Evolutionary conservation across 1,139 yeast species (phyloP).

Genomic region (Pichia sp.): DNA sequence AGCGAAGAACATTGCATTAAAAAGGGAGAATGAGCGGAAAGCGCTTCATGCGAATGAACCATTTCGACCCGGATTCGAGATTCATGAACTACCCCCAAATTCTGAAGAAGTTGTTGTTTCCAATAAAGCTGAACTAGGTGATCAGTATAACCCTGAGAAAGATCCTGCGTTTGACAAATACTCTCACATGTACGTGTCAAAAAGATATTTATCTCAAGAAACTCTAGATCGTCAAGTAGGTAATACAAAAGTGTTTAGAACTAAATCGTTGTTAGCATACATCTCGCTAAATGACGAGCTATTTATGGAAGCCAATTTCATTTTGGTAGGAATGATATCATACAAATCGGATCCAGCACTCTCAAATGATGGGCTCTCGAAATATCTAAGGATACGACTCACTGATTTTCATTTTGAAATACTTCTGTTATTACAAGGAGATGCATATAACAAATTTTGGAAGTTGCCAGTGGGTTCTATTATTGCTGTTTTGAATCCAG

Average conservation of each 20-base stretch:
- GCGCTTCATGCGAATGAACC: not conserved
- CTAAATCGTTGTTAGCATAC: conserved; percentile 57
- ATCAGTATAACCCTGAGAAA: conserved; percentile 5
- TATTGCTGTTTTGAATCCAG: conserved; percentile 72
- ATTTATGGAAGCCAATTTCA: conserved; percentile 71
- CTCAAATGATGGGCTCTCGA: conserved; percentile 41
- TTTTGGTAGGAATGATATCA: conserved; percentile 62
- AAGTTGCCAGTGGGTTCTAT: conserved; percentile 71
- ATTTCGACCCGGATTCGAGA: conserved; percentile 6
- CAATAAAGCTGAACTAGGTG: not conserved
- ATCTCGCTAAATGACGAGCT: conserved; percentile 41
- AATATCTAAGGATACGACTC: conserved; percentile 57
- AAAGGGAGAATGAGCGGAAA: conserved; percentile 2
- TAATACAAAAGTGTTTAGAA: conserved; percentile 49
- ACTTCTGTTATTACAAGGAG: conserved; percentile 50
- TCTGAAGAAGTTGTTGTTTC: conserved; percentile 11
- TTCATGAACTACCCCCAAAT: not conserved
- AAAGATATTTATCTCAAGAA: conserved; percentile 43
- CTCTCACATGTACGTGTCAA: conserved; percentile 34
- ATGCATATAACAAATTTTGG: conserved; percentile 67
- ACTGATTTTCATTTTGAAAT: conserved; percentile 69
- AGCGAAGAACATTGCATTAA: not conserved
- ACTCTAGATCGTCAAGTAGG: conserved; percentile 36
- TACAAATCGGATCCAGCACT: conserved; percentile 51
- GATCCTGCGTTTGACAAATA: conserved; percentile 23